Base-by-base conservation (phyloP, 805 yeast genomes). In the Candida glaebosa region DNA sequence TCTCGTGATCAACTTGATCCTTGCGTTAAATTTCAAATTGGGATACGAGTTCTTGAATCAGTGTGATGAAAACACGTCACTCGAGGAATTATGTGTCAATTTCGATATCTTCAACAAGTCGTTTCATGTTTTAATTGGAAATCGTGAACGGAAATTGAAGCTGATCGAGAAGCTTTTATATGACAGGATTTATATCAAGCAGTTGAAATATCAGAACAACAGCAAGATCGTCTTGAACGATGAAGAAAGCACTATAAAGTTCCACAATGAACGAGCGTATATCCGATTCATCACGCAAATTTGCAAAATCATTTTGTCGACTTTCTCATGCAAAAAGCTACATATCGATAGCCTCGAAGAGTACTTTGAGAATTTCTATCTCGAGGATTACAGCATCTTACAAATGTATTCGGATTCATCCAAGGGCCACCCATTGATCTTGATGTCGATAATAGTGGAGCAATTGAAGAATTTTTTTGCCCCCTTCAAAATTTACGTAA, bases 351-450 rank as follows among this genome's bases (percentile, higher is more conserved):
- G 18, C 16, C n/a, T 19, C 24, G 24, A 36, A 22, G 10, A 18
- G 8, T 43, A 46, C 18, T 31, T 33, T 34, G 39, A 40, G 15
- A 28, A 31, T 6, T 50, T 32, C 22, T 47, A 16, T 34, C 31
- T 46, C 25, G 63, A 59, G 42, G 61, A 58, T 44, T 52, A 48
- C 28, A 51, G 52, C 37, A 41, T 60, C 12, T 30, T 57, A 8
- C 37, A 57, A 25, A 34, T 60, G 2, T 60, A 58, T 38, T 26
- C 56, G n/a, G 52, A 54, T 18, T 41, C 47, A 18, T 46, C 47
- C 9, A 47, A 38, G 18, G 61, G 60, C 1, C 55, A 51, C 38
- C 52, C 51, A 1, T 34, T 44, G 16, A 16, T 56, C 15, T 33
- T 52, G 9, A 37, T 46, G 48, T 40, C 54, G 2, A 51, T 57